These are phyloP conservation scores for Diversispora epigaea DNA, from an alignment of 192 early-diverging fungal genomes.

Conservation along the genomic window DNA sequence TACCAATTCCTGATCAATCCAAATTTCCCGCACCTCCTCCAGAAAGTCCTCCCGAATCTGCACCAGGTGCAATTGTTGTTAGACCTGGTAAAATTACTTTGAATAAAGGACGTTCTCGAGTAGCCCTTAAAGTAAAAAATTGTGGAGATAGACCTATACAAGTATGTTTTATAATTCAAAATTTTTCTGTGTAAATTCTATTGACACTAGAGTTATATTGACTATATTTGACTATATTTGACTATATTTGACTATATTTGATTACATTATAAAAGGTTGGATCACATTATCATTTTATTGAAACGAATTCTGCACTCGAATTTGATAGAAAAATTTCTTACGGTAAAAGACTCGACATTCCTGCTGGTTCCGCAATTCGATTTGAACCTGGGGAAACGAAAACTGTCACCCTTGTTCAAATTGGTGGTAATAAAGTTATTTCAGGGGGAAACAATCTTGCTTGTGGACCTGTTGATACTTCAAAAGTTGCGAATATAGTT, in stretches of 20 bases:
- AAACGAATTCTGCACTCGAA: slow-evolving; percentile 74
- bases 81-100: slow-evolving; percentile 68
- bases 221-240: too few relatives aligned
- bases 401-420: slow-evolving; percentile 76
- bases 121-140: slow-evolving; percentile 79
- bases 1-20: slow-evolving; percentile 69
- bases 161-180: slow-evolving; percentile 39
- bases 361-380: slow-evolving; percentile 89
- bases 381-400: slow-evolving; percentile 96
- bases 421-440: slow-evolving; percentile 78
- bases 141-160: slow-evolving; percentile 93
- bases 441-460: slow-evolving; percentile 86
- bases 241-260: too few relatives aligned
- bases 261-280: slow-evolving; percentile 57
- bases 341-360: slow-evolving; percentile 87
- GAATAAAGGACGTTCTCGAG: slow-evolving; percentile 73
- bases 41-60: slow-evolving; percentile 41
- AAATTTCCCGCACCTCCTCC: slow-evolving; percentile 50
- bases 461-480: slow-evolving; percentile 64
- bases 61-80: slow-evolving; percentile 70
- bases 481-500: slow-evolving; percentile 51
- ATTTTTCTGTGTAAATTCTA: too few relatives aligned
- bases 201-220: too few relatives aligned
- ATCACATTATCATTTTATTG: slow-evolving; percentile 96
- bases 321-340: slow-evolving; percentile 87